Percentiles rank a stretch among this genome's conserved stretches.
Conservation (phyloP, 352 stramenopile species). For the Peronospora destructor region DNA sequence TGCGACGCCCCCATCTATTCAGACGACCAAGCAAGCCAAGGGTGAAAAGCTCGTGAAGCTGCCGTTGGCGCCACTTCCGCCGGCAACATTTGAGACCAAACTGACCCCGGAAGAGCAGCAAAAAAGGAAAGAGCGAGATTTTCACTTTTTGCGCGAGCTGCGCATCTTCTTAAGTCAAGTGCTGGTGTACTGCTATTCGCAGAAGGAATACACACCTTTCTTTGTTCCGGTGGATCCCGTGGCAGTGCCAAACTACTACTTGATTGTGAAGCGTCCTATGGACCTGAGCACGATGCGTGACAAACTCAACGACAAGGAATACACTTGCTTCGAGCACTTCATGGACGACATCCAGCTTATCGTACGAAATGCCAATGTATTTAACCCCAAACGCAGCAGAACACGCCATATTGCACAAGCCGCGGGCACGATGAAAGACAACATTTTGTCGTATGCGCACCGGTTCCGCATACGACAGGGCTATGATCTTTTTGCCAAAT, state of each 20-base stretch:
- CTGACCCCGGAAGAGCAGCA: conserved; percentile 37
- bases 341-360: conserved; percentile 86
- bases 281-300: conserved; percentile 84
- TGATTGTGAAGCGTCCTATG: conserved; percentile 85
- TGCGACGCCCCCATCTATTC: conserved; percentile 33
- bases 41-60: conserved; percentile 43
- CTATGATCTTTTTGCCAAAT: conserved; percentile 87
- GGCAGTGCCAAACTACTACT: conserved; percentile 84
- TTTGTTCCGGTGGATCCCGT: conserved; percentile 63
- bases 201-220: conserved; percentile 65
- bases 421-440: conserved; percentile 84
- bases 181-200: conserved; percentile 70
- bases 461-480: conserved; percentile 81
- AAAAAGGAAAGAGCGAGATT: conserved; percentile 57
- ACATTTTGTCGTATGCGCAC: conserved; percentile 82
- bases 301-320: conserved; percentile 86
- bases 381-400: conserved; percentile 78
- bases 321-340: conserved; percentile 85
- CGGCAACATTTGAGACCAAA: conserved; percentile 21
- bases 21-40: conserved; percentile 16
- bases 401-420: conserved; percentile 74
- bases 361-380: conserved; percentile 83
- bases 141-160: conserved; percentile 80
- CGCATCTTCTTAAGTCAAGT: conserved; percentile 85
- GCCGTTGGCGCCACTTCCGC: conserved; percentile 45